Conservation (phyloP, 352 stramenopile genomes). For the Pythium vanterpoolii region DNA sequence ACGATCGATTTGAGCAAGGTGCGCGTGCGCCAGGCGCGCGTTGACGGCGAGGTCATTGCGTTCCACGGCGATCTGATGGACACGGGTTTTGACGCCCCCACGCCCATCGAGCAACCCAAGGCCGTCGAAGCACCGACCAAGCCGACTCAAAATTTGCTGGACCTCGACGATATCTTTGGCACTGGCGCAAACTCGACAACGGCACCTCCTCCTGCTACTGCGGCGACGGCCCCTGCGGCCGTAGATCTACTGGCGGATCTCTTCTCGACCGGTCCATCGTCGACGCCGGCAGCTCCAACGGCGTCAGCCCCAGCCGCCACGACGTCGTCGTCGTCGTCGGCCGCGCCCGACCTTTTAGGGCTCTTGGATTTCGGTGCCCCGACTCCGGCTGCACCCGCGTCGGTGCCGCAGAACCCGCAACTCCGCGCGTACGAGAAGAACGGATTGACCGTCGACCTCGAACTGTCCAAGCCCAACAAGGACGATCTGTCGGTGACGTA, state of each 20-base stretch:
- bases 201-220: slow-evolving; percentile 22
- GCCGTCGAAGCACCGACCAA: slow-evolving; percentile 7
- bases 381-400: slow-evolving; percentile 24
- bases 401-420: slow-evolving; percentile 34
- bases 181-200: slow-evolving; percentile 34
- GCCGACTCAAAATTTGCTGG: slow-evolving; percentile 75
- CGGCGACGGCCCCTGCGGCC: slow-evolving; percentile 29
- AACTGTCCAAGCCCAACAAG: slow-evolving; percentile 91
- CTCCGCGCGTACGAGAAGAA: slow-evolving; percentile 96
- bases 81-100: slow-evolving; percentile 23
- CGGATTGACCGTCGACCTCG: slow-evolving; percentile 91
- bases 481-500: slow-evolving; percentile 91
- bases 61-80: slow-evolving; percentile 83
- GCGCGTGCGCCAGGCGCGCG: slow-evolving; percentile 56
- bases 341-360: slow-evolving; percentile 47
- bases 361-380: slow-evolving; percentile 70
- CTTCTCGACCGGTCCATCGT: slow-evolving; percentile 64
- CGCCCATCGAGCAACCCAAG: slow-evolving; percentile 16
- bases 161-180: slow-evolving; percentile 96
- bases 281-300: slow-evolving; percentile 8
- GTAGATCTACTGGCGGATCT: slow-evolving; percentile 96
- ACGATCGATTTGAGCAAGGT: slow-evolving; percentile 90
- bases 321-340: not conserved
- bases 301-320: slow-evolving; percentile 12
- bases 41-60: slow-evolving; percentile 19